These are phyloP conservation scores for Kuraishia molischiana DNA, from an alignment of 805 yeast genomes.

Conservation along the genomic window DNA sequence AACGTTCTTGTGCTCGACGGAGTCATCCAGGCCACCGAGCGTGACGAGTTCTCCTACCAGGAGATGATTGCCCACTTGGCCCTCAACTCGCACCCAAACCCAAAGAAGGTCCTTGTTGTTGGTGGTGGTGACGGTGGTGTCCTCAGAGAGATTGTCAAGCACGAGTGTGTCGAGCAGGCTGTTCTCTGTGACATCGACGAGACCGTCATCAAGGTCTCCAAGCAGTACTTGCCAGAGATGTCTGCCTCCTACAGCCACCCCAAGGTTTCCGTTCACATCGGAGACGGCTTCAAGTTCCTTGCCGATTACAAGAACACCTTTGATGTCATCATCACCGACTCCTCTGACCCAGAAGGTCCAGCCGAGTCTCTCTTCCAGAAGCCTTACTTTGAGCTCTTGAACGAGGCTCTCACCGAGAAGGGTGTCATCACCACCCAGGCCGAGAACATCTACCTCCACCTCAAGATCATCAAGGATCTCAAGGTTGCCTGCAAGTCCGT, in stretches of 20 bases:
- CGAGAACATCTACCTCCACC: conserved; percentile 70
- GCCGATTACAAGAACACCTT: conserved; percentile 32
- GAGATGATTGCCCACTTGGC: conserved; percentile 87
- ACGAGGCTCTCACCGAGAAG: conserved; percentile 49
- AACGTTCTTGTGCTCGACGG: conserved; percentile 88
- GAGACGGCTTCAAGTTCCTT: conserved; percentile 79
- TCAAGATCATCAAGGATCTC: conserved; percentile 39
- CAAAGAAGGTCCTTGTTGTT: conserved; percentile 71
- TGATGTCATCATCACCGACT: conserved; percentile 85
- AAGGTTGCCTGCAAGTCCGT: conserved; percentile 39
- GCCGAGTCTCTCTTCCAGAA: conserved; percentile 83
- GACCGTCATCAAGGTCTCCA: conserved; percentile 63
- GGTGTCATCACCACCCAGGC: conserved; percentile 78
- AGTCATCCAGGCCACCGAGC: conserved; percentile 81
- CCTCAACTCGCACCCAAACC: conserved; percentile 63
- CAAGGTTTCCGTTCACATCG: conserved; percentile 54
- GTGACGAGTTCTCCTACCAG: conserved; percentile 91
- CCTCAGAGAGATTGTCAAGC: conserved; percentile 73
- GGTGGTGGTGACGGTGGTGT: conserved; percentile 99
- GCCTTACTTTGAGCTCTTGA: conserved; percentile 61
- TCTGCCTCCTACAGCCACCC: conserved; percentile 54
- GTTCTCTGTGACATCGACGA: conserved; percentile 87
- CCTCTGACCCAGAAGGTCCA: conserved; percentile 91
- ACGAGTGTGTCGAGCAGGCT: conserved; percentile 45
- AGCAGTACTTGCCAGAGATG: conserved; percentile 71